These are phyloP conservation scores for Thraustotheca clavata DNA, from an alignment of 352 stramenopile genomes.

Conservation along the genomic window DNA sequence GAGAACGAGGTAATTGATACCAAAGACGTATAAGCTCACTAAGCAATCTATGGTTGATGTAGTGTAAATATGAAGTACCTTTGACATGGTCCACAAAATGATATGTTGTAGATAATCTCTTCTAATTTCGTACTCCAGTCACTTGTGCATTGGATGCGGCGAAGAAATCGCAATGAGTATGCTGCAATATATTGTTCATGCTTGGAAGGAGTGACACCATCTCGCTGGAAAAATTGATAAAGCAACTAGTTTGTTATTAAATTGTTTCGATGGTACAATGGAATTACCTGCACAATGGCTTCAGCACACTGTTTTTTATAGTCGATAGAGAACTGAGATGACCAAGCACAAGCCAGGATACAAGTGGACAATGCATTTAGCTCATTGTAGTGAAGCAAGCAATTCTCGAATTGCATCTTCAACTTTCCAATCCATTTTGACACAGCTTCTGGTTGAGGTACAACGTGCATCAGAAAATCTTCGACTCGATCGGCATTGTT, in stretches of 20 bases:
- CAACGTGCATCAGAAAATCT: background rate
- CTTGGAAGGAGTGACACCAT: background rate
- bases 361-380: background rate
- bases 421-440: background rate
- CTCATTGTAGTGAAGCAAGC: background rate
- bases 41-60: background rate
- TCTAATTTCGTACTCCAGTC: background rate
- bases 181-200: background rate
- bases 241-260: background rate
- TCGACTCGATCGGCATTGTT: background rate
- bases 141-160: background rate
- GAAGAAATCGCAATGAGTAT: background rate
- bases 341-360: background rate
- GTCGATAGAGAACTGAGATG: background rate
- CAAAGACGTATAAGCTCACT: background rate
- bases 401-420: background rate
- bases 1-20: background rate
- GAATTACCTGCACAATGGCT: background rate
- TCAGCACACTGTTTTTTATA: background rate
- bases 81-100: background rate
- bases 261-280: too few species aligned
- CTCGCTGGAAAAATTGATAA: background rate
- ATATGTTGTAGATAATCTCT: background rate
- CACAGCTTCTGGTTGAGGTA: background rate
- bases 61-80: background rate